Evolutionary conservation across 2,329 filamentous ascomycete species (phyloP).

Genomic region (Arthrobotrys conoides): DNA sequence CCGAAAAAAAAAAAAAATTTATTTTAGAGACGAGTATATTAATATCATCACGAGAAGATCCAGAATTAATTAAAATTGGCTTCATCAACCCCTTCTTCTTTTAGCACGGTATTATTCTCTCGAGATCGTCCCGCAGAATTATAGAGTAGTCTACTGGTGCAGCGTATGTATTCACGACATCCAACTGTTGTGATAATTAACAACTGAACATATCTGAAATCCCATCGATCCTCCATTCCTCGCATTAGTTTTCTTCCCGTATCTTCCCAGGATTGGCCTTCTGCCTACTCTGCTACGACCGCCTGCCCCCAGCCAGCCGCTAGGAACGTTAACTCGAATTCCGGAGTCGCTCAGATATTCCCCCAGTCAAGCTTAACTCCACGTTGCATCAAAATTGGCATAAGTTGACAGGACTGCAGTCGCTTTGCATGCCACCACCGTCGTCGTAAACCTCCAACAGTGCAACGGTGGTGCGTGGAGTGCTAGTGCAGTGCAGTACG

Average conservation of each 20-base stretch:
- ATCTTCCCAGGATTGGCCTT: conserved; percentile 29
- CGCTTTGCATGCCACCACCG: conserved; percentile 14
- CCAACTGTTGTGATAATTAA: not conserved
- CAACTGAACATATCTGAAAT: conserved; percentile 9
- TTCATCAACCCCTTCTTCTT: conserved; percentile 11
- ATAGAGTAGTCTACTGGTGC: not conserved
- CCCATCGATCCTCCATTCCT: conserved; percentile 28
- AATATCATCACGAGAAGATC: conserved; percentile 16
- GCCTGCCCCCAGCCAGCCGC: conserved; percentile 27
- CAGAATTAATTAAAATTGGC: conserved; percentile 29
- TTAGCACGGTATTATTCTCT: not conserved
- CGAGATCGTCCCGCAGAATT: not conserved
- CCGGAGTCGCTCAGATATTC: conserved; percentile 21
- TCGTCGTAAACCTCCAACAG: conserved; percentile 21
- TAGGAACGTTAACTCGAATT: conserved; percentile 23
- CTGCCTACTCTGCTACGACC: not conserved
- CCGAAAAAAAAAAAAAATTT: conserved; percentile 28
- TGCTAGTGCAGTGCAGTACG: conserved; percentile 8
- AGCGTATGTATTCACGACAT: not conserved
- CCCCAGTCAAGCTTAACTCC: conserved; percentile 24
- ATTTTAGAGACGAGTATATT: conserved; percentile 17
- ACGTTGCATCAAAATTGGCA: conserved; percentile 18
- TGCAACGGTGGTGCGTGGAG: conserved; percentile 12
- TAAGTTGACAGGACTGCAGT: conserved; percentile 12
- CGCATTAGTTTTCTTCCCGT: conserved; percentile 18